phyloP scores from a whole-genome alignment of 129 eudicot genomes.

The Lonicera japonica region DNA sequence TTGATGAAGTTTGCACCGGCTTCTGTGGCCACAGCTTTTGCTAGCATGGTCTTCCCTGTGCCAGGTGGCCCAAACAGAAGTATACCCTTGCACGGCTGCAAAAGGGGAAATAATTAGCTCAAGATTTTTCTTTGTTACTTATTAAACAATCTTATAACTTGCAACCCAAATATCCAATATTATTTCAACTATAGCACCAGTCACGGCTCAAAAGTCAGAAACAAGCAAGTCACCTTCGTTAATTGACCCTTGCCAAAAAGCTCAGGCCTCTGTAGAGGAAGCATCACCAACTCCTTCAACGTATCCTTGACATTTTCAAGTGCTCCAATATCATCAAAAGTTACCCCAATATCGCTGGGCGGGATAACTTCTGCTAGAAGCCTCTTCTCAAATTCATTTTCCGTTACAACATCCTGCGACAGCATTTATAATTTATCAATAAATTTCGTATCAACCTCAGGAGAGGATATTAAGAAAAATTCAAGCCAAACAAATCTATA shows the following conservation, averaged over 20 bases:
- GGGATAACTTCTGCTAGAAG: constrained; percentile 92
- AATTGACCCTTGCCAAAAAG: constrained; percentile 97
- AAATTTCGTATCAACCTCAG: background rate
- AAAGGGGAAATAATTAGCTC: constrained; percentile 6
- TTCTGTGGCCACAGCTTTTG: constrained; percentile 98
- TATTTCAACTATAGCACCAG: background rate
- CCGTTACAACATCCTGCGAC: constrained; percentile 79
- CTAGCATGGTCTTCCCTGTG: constrained; percentile 98
- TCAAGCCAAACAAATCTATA: background rate
- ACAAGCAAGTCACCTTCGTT: constrained; percentile 53
- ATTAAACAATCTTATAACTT: too few relatives aligned
- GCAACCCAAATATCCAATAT: too few relatives aligned
- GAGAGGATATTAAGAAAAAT: background rate
- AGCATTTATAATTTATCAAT: background rate
- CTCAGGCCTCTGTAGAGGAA: constrained; percentile 92
- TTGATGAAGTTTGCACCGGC: constrained; percentile 99
- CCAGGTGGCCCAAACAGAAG: constrained; percentile 98
- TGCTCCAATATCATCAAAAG: constrained; percentile 98
- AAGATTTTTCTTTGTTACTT: constrained; percentile 6
- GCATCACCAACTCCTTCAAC: constrained; percentile 94
- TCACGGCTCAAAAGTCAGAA: background rate
- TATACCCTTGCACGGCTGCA: constrained; percentile 96
- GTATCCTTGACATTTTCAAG: constrained; percentile 94
- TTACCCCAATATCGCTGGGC: constrained; percentile 91
- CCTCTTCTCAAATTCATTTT: constrained; percentile 92